Evolutionary conservation across 108 stramenopile genomes (phyloP), one percentile per base, ranked within the genome.

Genomic region (Cyclotella choctawhatcheeana): DNA sequence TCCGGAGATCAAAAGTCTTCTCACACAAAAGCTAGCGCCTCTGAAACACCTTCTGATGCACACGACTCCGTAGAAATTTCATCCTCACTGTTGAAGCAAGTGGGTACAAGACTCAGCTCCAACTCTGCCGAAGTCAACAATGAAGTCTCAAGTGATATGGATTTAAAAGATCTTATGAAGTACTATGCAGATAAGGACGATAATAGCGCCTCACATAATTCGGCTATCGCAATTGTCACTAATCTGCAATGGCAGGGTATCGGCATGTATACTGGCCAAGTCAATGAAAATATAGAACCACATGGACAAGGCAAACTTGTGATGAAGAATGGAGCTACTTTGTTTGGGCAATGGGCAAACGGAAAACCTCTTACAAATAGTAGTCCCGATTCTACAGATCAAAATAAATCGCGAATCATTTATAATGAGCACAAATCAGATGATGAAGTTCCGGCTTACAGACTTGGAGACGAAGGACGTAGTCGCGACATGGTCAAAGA

Each of bases 401-500:
- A 64, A 26, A 47, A 64, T 3, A 25, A 48, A 45, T 18, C n/a
- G n/a, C n/a, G n/a, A n/a, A n/a, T n/a, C n/a, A n/a, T n/a, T n/a
- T n/a, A n/a, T n/a, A n/a, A n/a, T n/a, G n/a, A 20, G 18, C 7
- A 22, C 3, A 20, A 37, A 37, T 31, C 18, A 48, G 48, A 34
- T 44, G 30, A 51, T 6, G 44, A 25, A 21, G 34, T 13, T 21
- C 50, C 47, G 16, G 48, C 30, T 7, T 73, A 63, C 71, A 55
- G 31, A 18, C 2, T 73, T 31, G 71, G 71, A 54, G 71, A 73
- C 12, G 53, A 64, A 55, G 71, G 62, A 1, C 61, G 40, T 29
- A 43, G 53, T 8, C 52, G 62, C 20, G 71, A 73, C 27, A 73
- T 64, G 71, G 44, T 73, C 14, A 63, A 73, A 60, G 71, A 73